A percentile compares a stretch with the other conserved stretches of the same genome.
Evolutionary conservation across 352 stramenopile genomes (phyloP).

Genomic region (Globisporangium spinosum): DNA sequence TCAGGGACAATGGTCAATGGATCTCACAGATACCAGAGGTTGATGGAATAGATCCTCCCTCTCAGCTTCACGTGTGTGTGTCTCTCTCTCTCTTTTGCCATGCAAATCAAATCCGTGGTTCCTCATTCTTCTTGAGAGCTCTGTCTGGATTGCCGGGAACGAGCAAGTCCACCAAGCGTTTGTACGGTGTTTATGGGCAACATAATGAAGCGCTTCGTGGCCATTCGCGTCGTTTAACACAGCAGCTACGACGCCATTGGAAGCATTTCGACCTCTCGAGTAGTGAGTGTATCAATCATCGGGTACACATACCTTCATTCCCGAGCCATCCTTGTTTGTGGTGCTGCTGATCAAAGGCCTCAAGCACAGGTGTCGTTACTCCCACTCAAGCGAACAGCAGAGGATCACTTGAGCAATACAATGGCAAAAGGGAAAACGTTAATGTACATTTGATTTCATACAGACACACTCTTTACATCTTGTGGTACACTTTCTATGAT

Average conservation of each 20-base stretch:
- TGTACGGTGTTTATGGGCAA: no score
- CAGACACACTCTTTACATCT: constrained; percentile 28
- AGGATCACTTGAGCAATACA: no score
- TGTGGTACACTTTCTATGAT: constrained; percentile 13
- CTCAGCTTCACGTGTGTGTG: no score
- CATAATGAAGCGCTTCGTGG: not conserved
- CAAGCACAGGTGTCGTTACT: no score
- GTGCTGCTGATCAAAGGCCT: no score
- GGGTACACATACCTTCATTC: no score
- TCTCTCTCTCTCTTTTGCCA: no score
- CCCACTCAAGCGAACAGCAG: not conserved
- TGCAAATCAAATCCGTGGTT: not conserved
- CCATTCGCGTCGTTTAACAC: not conserved
- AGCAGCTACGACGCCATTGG: not conserved
- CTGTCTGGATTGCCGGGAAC: no score
- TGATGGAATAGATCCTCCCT: not conserved
- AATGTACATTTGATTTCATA: constrained; percentile 38
- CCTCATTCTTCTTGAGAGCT: not conserved
- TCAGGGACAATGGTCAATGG: not conserved
- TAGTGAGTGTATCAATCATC: no score
- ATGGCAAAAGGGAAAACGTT: not conserved
- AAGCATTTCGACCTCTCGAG: not conserved
- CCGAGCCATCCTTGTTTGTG: no score
- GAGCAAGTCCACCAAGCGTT: no score
- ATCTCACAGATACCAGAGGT: not conserved